phyloP scores from a whole-genome alignment of 2,329 filamentous ascomycete genomes.

The Ascochyta koolunga region DNA sequence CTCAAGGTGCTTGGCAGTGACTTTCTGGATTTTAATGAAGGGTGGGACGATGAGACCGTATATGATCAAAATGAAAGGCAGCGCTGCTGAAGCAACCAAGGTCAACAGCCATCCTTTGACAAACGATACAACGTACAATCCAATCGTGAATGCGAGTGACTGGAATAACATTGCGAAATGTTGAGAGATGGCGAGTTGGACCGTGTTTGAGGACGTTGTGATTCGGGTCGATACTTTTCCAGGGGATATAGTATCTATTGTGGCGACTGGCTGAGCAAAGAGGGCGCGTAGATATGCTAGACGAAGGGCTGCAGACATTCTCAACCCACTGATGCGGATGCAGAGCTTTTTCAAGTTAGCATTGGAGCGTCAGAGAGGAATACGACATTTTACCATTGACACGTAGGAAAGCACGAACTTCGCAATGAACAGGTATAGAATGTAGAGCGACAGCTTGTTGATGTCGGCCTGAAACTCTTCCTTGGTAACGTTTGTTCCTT shows the following conservation, averaged over 20 bases:
- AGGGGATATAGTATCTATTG: constrained; percentile 55
- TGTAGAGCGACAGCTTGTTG: constrained; percentile 41
- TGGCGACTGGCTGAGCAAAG: constrained; percentile 57
- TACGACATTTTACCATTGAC: constrained; percentile 32
- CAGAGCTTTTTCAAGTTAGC: constrained; percentile 40
- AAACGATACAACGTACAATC: constrained; percentile 56
- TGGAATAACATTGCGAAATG: constrained; percentile 57
- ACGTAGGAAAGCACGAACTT: constrained; percentile 45
- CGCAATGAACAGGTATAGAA: constrained; percentile 45
- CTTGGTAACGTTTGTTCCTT: constrained; percentile 51
- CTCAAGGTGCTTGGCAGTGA: constrained; percentile 38
- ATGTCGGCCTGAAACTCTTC: constrained; percentile 59
- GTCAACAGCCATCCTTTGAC: constrained; percentile 59
- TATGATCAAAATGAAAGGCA: constrained; percentile 48
- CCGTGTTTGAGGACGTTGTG: constrained; percentile 58
- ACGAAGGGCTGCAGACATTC: constrained; percentile 58
- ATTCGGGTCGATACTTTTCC: constrained; percentile 60
- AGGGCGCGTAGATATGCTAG: constrained; percentile 57
- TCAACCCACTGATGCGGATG: constrained; percentile 58
- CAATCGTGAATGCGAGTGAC: constrained; percentile 42
- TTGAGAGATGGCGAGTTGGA: constrained; percentile 63
- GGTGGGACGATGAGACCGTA: constrained; percentile 40
- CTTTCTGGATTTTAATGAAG: constrained; percentile 42
- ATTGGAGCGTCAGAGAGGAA: background rate
- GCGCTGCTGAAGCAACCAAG: constrained; percentile 55